Evolutionary conservation across 2,329 filamentous ascomycete species (phyloP).

Genomic region (Claviceps cyperi): DNA sequence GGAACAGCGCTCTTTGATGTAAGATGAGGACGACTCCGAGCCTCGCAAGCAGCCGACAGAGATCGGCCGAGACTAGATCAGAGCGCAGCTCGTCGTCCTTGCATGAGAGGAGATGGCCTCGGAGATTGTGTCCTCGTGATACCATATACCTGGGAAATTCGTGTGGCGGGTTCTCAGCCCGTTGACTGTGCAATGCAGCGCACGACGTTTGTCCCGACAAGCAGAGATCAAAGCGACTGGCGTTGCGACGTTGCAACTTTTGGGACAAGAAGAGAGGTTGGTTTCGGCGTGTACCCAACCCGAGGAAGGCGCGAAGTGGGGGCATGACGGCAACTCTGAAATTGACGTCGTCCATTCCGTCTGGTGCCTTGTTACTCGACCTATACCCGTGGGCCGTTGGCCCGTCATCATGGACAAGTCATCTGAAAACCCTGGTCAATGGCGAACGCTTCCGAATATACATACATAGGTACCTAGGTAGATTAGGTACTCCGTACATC

Average conservation of each 20-base stretch:
- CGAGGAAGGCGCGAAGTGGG: neutral
- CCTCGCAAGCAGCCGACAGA: neutral
- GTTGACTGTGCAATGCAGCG: neutral
- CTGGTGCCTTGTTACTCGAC: neutral
- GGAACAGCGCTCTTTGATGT: neutral
- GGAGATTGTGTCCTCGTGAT: neutral
- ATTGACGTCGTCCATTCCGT: neutral
- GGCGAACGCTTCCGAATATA: neutral
- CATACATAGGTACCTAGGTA: too few species aligned
- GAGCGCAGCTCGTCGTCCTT: neutral
- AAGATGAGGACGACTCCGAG: neutral
- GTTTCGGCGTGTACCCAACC: neutral
- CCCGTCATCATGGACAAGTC: neutral
- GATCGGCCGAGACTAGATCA: neutral
- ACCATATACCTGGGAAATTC: neutral
- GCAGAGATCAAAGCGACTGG: neutral
- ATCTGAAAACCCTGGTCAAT: neutral
- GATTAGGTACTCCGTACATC: too few species aligned
- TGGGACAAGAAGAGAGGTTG: neutral
- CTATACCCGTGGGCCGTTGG: neutral
- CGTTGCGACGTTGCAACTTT: neutral
- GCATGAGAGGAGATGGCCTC: neutral
- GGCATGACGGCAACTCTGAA: neutral
- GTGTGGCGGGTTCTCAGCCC: neutral
- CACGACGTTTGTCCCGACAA: neutral